Conservation (phyloP, 2,329 filamentous ascomycete species). For the Fusarium metavorans region DNA sequence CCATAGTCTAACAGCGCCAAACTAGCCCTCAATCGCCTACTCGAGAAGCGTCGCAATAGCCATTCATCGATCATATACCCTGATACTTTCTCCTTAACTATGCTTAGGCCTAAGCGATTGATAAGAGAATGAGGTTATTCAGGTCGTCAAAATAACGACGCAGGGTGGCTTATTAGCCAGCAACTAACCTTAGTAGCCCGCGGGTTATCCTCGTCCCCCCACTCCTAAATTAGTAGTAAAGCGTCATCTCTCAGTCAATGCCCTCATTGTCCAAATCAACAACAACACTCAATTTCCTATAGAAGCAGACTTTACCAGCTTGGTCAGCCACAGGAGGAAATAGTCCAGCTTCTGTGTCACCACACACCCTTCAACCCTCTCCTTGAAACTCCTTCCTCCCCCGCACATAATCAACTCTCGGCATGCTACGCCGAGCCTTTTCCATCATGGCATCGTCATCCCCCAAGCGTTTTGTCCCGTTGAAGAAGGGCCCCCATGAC, state of each 20-base stretch:
- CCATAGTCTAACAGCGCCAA: too few species aligned
- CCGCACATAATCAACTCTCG: neutral
- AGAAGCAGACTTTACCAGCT: neutral
- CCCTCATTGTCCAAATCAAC: conserved; percentile 25
- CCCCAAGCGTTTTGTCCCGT: conserved; percentile 67
- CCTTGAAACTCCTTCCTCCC: neutral
- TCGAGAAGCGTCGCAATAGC: neutral
- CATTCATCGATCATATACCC: fast-evolving
- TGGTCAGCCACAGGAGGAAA: neutral
- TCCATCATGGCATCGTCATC: conserved; percentile 57
- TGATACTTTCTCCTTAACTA: neutral
- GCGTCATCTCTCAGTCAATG: conserved; percentile 35
- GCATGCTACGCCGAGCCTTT: conserved; percentile 47
- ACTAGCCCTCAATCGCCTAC: neutral
- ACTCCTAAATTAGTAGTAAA: conserved; percentile 13
- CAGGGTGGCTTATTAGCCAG: conserved; percentile 7
- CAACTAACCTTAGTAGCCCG: conserved; percentile 9
- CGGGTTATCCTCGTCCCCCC: conserved; percentile 28
- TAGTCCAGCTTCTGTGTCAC: neutral
- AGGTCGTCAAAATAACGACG: neutral
- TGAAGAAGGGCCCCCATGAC: conserved; percentile 53
- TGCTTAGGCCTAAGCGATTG: neutral
- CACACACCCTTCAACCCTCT: neutral
- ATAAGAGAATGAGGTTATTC: neutral
- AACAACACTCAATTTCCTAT: neutral